Evolutionary conservation across 768 basidiomycete species (phyloP), one percentile per base, ranked within the genome.

Genomic region (Boletus vermiculosoides): DNA sequence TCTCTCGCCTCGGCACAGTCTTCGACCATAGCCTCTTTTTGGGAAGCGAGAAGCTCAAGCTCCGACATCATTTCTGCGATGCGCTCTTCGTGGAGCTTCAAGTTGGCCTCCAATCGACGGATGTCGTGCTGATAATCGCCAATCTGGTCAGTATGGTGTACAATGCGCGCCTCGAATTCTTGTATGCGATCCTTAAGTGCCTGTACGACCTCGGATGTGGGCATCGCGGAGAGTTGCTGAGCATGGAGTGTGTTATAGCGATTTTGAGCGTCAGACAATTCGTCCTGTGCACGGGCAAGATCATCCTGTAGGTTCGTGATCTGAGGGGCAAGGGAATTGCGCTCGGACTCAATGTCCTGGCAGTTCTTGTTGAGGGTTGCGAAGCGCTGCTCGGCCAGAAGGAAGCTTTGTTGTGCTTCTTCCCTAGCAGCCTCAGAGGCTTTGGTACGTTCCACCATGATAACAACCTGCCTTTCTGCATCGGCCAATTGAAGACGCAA

Each of bases 11-110:
- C 84, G 5, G 86, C 85, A 63, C 91, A 92, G 66, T 93, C 91
- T 59, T 92, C 90, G 0, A 92, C 82, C 87, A 93, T 90, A 2
- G 88, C 85, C 54, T 83, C 83, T 68, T 87, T 90, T 75, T 91
- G 82, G 5, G 83, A 79, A 22, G 73, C 76, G 56, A 85, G 74
- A 58, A 80, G 80, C 64, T 90, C 90, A 55, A 90, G 69, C 63
- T 93, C 91, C 18, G 67, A 70, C 3, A 80, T 85, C 81, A 90
- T 80, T 74, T 92, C 91, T 3, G 67, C 70, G 39, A 91, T 70
- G 8, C 88, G 78, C 28, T 92, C 90, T 67, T 93, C 91, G 54
- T 89, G 85, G 34, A 92, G 73, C 54, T 78, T 77, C 50, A 87
- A 67, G 61, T 93, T 93, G 54, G 84, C 85, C 71, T 91, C 90